These are phyloP conservation scores for Arthrobotrys sinensis DNA, from an alignment of 2,329 filamentous ascomycete species.

Conservation along the genomic window DNA sequence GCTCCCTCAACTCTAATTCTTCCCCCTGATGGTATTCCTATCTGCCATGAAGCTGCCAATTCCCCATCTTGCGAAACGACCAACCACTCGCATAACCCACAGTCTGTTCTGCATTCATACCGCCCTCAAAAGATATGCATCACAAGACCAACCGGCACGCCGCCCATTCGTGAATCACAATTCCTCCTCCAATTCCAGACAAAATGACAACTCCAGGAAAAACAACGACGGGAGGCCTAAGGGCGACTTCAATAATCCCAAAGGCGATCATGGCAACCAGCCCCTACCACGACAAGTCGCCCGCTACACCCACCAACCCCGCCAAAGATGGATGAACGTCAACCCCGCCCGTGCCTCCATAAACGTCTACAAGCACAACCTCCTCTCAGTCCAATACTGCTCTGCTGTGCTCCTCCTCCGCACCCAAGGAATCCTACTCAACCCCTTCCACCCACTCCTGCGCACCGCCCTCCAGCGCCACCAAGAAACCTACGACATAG, in stretches of 20 bases:
- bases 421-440: constrained; percentile 42
- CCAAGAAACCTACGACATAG: constrained; percentile 48
- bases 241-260: background rate
- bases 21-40: background rate
- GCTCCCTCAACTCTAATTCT: background rate
- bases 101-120: background rate
- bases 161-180: background rate
- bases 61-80: constrained; percentile 21
- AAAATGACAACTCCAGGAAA: background rate
- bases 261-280: background rate
- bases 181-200: background rate
- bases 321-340: constrained; percentile 33
- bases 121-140: background rate
- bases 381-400: constrained; percentile 49
- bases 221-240: background rate
- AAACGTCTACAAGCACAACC: constrained; percentile 34
- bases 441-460: constrained; percentile 58
- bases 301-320: constrained; percentile 5
- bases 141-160: background rate
- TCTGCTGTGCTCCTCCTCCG: constrained; percentile 53
- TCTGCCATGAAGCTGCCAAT: constrained; percentile 37
- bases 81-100: constrained; percentile 7
- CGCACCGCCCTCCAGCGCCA: constrained; percentile 43
- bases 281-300: background rate
- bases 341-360: constrained; percentile 17